Base-by-base conservation (phyloP, 2,329 filamentous ascomycete genomes). In the Scytalidium lignicola region DNA sequence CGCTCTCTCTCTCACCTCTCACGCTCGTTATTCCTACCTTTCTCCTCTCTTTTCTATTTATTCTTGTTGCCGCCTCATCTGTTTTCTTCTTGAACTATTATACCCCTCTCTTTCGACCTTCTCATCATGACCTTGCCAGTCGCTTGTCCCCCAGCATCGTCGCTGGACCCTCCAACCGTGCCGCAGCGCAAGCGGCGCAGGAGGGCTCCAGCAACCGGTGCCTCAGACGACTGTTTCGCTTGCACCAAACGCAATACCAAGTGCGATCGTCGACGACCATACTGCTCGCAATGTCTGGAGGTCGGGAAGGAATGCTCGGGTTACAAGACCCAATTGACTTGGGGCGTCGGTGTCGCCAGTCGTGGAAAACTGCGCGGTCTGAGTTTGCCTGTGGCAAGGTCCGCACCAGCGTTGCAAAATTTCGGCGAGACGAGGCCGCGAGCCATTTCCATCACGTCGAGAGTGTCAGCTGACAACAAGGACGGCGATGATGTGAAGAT, bases 301-400 rank as follows among this genome's bases (percentile, higher is more conserved):
- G 79, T 90, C 56, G 91, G 90, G 56, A 90, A 90, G 66, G 90
- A 95, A 65, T 97, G 92, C 72, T 90, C 89, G 22, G 92, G 92
- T 51, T 97, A 97, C 76, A 95, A 95, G 73, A 97, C 92, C 15
- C 91, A 92, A 60, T 77, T 97, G 69, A 97, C 92, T 43, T 97
- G 92, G 92, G 90, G 90, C 40, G 89, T 96, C 43, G 92, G 92
- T 46, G 92, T 97, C 51, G 92, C 92, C 49, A 96, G 91, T 70
- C 85, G 92, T 62, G 92, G 92, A 65, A 97, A 97, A 74, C 82
- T 97, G 55, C 83, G 92, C 54, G 92, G 92, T 37, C 76, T 96
- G 58, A 91, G 91, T 49, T 74, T 95, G 50, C 82, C 82, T 51
- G 77, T 85, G 54, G 82, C 80, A 49, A 83, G 82, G 64, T 78